These are phyloP conservation scores for Paramecium sexaurelia DNA, from an alignment of 73 alveolate species.

Conservation along the genomic window DNA sequence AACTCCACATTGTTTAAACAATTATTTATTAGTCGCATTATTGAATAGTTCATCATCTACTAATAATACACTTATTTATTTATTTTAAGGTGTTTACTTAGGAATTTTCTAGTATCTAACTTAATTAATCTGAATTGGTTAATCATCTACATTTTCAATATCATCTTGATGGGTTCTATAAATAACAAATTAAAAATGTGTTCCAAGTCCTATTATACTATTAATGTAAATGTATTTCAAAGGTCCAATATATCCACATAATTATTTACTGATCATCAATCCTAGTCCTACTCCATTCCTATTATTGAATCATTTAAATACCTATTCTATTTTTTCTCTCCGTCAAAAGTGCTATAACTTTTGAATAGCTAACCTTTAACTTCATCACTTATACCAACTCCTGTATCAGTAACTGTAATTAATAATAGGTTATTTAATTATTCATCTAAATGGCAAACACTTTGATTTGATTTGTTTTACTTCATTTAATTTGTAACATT, in stretches of 20 bases:
- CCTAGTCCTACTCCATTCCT: constrained; percentile 59
- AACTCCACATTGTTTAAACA: neutral
- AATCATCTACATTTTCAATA: neutral
- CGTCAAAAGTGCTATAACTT: constrained; percentile 28
- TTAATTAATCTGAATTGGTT: neutral
- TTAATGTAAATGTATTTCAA: neutral
- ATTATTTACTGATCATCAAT: constrained; percentile 8
- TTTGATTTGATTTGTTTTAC: neutral
- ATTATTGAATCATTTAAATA: neutral
- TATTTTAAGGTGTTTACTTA: constrained; percentile 18
- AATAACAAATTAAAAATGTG: neutral
- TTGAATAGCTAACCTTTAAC: constrained; percentile 9
- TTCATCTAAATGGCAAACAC: neutral
- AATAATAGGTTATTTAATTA: neutral
- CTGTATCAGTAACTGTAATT: constrained; percentile 30
- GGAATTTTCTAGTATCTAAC: neutral
- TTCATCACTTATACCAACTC: constrained; percentile 20
- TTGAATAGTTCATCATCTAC: constrained; percentile 53
- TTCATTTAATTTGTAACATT: neutral
- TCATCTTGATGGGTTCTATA: constrained; percentile 14
- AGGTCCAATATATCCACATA: constrained; percentile 50
- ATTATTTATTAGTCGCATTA: neutral
- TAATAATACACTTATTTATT: constrained; percentile 11
- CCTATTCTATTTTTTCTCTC: constrained; percentile 30
- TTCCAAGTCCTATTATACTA: neutral